Evolutionary conservation across 1,284 basidiomycete genomes (phyloP), one percentile per base, ranked within the genome.

Genomic region (Tilletia setariae): DNA sequence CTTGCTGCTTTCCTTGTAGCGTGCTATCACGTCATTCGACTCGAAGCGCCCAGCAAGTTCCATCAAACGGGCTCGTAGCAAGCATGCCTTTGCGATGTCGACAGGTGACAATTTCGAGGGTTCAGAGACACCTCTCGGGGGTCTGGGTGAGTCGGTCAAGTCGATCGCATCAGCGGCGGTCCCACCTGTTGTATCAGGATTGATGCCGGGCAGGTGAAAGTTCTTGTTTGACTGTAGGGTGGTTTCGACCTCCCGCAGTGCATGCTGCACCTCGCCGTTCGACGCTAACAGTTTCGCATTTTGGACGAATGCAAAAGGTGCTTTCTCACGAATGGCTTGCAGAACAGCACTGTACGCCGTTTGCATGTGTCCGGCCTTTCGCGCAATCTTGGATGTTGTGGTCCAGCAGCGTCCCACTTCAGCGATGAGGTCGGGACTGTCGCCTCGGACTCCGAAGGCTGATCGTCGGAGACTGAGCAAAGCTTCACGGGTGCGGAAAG

Each of bases 341-440:
- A 99, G 86, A 67, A 93, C 89, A 1, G 96, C 94, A 77, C 92
- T 97, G 81, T 98, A 99, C 1, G 96, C 94, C 0, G 95, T 97
- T 84, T 98, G 96, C 85, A 89, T 90, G 82, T 98, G 95, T 0
- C 92, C 91, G 0, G 94, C 92, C 80, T 96, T 97, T 64, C 96
- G 87, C 15, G 96, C 95, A 70, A 94, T 94, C 82, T 96, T 98
- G 19, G 94, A 91, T 68, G 92, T 97, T 21, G 89, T 86, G 16
- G 98, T 87, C 96, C 96, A 99, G 0, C 92, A 89, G 64, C 87
- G 87, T 1, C 92, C 91, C 43, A 94, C 88, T 74, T 91, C 89
- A 9, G 84, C 84, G 40, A 83, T 64, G 8, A 61, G 56, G 32
- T 61, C 56, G 0, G 56, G 56, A 6, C 19, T 30, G 28, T 61